Evolutionary conservation across 371 early-diverging fungal species (phyloP), one percentile per base, ranked within the genome.

Genomic region (Syncephalastrum sp.): DNA sequence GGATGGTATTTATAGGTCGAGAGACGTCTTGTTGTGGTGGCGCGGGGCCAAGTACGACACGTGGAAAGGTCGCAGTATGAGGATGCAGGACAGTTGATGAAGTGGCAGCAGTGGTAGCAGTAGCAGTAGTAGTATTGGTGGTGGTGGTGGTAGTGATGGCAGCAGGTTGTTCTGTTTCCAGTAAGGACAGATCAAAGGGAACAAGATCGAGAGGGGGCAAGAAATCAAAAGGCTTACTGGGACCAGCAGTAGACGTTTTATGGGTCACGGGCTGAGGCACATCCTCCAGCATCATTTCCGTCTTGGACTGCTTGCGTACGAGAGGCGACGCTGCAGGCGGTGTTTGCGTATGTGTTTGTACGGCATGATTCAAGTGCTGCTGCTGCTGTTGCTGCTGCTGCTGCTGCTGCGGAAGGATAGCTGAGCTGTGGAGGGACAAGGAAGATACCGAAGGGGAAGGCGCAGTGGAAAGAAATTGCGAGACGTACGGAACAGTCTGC

Each of bases 401-500:
- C 49, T 48, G 19, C 7, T 41, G 43, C 43, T 60, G 24, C 15
- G 48, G 14, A 50, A 19, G 25, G 55, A 54, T 27, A 54, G 47
- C 10, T 10, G 38, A 33, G 38, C 43, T 60, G 24, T 19, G 48
- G 14, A 50, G 24, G 25, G 55, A 54, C 19, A 60, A 41, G 19
- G 54, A 60, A 12, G 50, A 56, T 38, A 42, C 57, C n/a, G 57
- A 42, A 42, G 57, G 57, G 3, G 57, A 56, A 15, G 48, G 47
- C 12, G 47, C 57, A 49, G 49, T 56, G 3, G 57, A 49, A 24
- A 56, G 24, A 25, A 56, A 56, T 7, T 19, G 17, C 13, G 46
- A 46, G 5, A 55, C 55, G 25, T 46, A 55, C 4, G 15, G 47
- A 12, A 25, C 25, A 38, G 56, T 8, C 38, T 47, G 45, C 21